Percentiles rank a stretch among this genome's conserved stretches.
These are phyloP conservation scores for Skeletonema costatum DNA, from an alignment of 108 stramenopile species.

Conservation along the genomic window DNA sequence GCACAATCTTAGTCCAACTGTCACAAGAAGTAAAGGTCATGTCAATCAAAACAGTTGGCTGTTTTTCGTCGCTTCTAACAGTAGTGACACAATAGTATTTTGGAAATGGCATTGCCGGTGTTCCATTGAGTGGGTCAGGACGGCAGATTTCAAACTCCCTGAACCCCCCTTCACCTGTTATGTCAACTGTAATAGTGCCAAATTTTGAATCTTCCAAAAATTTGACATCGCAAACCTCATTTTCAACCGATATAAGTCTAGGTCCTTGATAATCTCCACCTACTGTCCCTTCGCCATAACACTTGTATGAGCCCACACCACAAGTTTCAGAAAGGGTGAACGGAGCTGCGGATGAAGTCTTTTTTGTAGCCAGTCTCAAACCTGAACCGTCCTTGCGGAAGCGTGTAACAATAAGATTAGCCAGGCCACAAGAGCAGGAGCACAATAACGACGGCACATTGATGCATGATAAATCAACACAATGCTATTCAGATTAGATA, in stretches of 20 bases:
- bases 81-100: constrained; percentile 1
- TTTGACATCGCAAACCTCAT: not conserved
- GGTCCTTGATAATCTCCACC: constrained; percentile 1
- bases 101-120: not conserved
- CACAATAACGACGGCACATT: too few relatives aligned
- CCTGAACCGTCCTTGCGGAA: too few relatives aligned
- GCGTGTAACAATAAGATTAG: too few relatives aligned
- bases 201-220: not conserved
- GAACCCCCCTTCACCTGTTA: not conserved
- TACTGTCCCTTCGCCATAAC: not conserved
- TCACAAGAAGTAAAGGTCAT: not conserved
- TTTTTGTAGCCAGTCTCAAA: too few relatives aligned
- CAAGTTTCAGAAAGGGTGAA: not conserved
- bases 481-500: too few relatives aligned
- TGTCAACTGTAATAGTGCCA: not conserved
- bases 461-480: too few relatives aligned
- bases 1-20: constrained; percentile 1
- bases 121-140: constrained; percentile 1
- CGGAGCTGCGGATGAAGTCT: not conserved
- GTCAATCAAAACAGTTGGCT: not conserved
- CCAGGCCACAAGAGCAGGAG: too few relatives aligned
- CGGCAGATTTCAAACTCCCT: not conserved
- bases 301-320: not conserved
- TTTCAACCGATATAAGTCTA: not conserved
- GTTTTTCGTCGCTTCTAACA: not conserved